phyloP scores from a whole-genome alignment of 192 early-diverging fungal species.

The Backusella tarrabulga region DNA sequence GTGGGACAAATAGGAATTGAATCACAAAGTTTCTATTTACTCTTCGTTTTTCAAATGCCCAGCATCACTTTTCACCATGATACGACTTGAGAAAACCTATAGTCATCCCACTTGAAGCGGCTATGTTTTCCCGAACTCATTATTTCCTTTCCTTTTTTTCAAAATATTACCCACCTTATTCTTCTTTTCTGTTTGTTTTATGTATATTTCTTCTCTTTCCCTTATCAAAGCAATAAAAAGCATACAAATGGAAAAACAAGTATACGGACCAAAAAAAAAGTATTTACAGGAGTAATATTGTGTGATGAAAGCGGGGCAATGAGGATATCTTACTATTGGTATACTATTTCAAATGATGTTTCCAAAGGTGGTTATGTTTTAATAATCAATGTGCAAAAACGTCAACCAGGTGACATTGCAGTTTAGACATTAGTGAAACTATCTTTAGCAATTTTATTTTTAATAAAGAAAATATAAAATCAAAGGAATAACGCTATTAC shows the following conservation, averaged over 20 bases:
- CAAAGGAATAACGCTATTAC: not conserved
- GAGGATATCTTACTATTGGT: not conserved
- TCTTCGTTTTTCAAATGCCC: not conserved
- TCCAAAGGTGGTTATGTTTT: slow-evolving; percentile 1
- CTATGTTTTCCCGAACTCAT: not conserved
- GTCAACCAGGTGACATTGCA: not conserved
- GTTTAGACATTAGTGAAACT: not conserved
- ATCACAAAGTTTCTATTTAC: not conserved
- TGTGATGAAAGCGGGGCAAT: not conserved
- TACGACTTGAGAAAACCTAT: not conserved
- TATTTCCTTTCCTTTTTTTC: not conserved
- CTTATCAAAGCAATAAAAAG: not conserved
- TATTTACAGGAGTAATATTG: not conserved
- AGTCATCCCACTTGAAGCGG: not conserved
- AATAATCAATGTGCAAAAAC: not conserved
- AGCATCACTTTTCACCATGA: not conserved
- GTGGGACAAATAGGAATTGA: slow-evolving; percentile 6
- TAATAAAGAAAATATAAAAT: not conserved
- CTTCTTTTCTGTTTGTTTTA: not conserved
- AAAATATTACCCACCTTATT: not conserved
- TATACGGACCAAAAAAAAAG: not conserved
- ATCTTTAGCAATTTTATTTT: not conserved
- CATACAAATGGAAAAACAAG: not conserved
- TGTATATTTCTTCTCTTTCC: not conserved
- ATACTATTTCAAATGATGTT: not conserved